Conservation (phyloP, 306 rosid species). For the Dryas alaskensis region DNA sequence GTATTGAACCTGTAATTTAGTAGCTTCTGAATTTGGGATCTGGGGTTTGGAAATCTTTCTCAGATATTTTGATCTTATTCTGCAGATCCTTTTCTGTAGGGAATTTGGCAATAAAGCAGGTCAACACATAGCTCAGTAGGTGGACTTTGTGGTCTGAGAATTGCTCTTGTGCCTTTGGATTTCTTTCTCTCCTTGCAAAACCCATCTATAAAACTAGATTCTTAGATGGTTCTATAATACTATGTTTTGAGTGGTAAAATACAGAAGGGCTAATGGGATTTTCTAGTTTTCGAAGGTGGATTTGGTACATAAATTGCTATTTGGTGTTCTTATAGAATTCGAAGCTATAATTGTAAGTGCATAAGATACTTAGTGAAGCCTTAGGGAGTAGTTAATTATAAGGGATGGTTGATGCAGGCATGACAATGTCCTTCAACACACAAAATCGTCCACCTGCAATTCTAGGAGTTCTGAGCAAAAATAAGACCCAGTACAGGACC, state of each 20-base stretch:
- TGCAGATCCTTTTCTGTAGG: background rate
- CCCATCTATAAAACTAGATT: background rate
- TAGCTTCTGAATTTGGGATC: slow-evolving; percentile 13
- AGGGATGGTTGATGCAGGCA: slow-evolving; percentile 37
- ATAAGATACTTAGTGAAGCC: background rate
- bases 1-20: background rate
- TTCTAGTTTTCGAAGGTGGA: background rate
- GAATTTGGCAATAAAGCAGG: background rate
- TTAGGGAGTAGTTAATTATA: background rate
- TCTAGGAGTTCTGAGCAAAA: slow-evolving; percentile 28
- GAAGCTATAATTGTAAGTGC: background rate
- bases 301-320: background rate
- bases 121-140: too few relatives aligned
- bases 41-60: background rate
- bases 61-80: slow-evolving; percentile 17
- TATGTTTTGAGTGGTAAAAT: background rate
- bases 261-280: background rate
- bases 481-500: slow-evolving; percentile 23
- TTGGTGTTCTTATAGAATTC: background rate
- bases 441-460: slow-evolving; percentile 34
- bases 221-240: background rate
- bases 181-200: background rate
- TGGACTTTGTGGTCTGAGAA: too few relatives aligned
- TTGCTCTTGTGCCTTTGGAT: background rate
- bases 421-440: slow-evolving; percentile 36